phyloP scores from a whole-genome alignment of 129 eudicot genomes.

The Chrysanthemum makinoi region DNA sequence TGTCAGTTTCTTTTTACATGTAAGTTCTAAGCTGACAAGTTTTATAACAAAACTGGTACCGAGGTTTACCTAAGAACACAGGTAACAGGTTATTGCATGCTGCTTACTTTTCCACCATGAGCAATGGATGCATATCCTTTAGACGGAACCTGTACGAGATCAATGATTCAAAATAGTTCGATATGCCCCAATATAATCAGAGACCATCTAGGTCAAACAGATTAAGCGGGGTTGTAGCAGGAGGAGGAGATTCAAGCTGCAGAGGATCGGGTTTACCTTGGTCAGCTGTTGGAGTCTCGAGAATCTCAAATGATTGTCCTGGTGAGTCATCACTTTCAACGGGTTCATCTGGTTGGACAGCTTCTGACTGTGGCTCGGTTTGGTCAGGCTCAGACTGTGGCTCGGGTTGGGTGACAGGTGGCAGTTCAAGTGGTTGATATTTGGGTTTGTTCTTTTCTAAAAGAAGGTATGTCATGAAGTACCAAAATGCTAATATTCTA shows the following conservation, averaged over 20 bases:
- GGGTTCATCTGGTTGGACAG: conserved; percentile 26
- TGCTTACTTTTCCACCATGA: conserved; percentile 48
- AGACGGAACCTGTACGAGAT: conserved; percentile 77
- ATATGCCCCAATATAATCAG: conserved; percentile 58
- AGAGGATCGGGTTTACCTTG: conserved; percentile 70
- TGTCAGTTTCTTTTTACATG: conserved; percentile 7
- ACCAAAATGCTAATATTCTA: conserved; percentile 79
- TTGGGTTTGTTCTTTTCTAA: conserved; percentile 86
- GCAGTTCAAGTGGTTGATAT: conserved; percentile 78
- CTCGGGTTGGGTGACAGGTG: conserved; percentile 35
- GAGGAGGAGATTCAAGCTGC: conserved; percentile 65
- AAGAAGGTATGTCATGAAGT: conserved; percentile 72
- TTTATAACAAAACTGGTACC: conserved; percentile 26
- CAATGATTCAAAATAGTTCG: conserved; percentile 55
- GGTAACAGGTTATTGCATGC: conserved; percentile 27
- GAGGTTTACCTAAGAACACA: conserved; percentile 27
- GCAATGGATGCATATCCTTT: conserved; percentile 35
- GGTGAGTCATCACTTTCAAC: conserved; percentile 50
- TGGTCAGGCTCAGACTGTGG: conserved; percentile 33
- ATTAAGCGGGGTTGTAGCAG: conserved; percentile 59
- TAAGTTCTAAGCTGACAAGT: conserved; percentile 21
- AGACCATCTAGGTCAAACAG: conserved; percentile 84
- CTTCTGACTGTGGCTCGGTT: conserved; percentile 27
- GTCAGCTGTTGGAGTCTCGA: conserved; percentile 53
- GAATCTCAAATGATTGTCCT: conserved; percentile 45